Percentiles rank a stretch among this genome's conserved stretches.
Conservation (phyloP, 163 green algal genomes). For the Picocystis sp. region DNA sequence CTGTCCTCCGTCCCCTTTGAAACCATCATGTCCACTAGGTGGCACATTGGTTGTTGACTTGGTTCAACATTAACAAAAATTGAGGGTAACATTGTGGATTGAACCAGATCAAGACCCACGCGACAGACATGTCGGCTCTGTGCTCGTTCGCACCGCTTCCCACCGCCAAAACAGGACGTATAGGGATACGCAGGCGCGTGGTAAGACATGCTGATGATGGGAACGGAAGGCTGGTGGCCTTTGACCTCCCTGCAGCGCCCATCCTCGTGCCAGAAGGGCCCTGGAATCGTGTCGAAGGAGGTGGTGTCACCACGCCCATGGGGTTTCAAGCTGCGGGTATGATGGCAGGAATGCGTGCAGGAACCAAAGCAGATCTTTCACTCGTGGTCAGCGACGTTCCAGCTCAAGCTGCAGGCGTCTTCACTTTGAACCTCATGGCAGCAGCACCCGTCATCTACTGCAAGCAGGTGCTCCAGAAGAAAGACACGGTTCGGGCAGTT, state of each 20-base stretch:
- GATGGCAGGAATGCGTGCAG: conserved; percentile 58
- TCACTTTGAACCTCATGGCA: conserved; percentile 93
- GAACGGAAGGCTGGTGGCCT: conserved; percentile 17
- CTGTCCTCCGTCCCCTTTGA: too few relatives aligned
- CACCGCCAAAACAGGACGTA: too few relatives aligned
- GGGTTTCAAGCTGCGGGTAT: conserved; percentile 78
- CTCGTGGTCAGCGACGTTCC: conserved; percentile 29
- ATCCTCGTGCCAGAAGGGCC: conserved; percentile 68
- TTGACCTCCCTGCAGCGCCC: conserved; percentile 49
- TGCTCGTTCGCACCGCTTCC: too few relatives aligned
- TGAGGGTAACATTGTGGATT: too few relatives aligned
- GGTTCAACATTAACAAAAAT: too few relatives aligned
- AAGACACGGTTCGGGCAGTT: conserved; percentile 43
- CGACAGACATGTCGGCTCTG: too few relatives aligned
- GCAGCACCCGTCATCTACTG: conserved; percentile 85
- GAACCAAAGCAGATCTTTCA: conserved; percentile 77
- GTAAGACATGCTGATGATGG: neutral
- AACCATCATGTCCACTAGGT: too few relatives aligned
- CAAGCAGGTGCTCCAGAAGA: conserved; percentile 57
- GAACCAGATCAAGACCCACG: too few relatives aligned
- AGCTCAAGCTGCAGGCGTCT: conserved; percentile 42
- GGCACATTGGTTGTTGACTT: too few relatives aligned
- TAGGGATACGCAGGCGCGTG: too few relatives aligned
- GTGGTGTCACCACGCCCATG: conserved; percentile 54
- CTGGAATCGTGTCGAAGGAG: conserved; percentile 65